Percentiles rank a stretch among this genome's conserved stretches.
Conservation (phyloP, 1,284 basidiomycete species). For the Microbotryum scabiosae region DNA sequence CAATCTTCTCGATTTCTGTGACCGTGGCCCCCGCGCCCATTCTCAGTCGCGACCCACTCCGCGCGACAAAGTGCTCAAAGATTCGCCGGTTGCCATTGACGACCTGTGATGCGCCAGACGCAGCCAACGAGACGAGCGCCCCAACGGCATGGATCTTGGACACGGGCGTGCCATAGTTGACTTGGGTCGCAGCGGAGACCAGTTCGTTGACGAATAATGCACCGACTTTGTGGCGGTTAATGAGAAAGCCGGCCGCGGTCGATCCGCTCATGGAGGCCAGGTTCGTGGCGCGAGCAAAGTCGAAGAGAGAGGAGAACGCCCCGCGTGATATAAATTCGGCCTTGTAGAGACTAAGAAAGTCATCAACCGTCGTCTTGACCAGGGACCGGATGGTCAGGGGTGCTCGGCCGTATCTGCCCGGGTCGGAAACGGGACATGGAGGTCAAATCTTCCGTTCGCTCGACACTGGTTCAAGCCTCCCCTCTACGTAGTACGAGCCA, state of each 20-base stretch:
- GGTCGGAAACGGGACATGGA: constrained; percentile 41
- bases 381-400: constrained; percentile 54
- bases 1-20: constrained; percentile 43
- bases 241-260: constrained; percentile 56
- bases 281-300: constrained; percentile 50
- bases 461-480: neutral
- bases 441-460: neutral
- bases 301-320: constrained; percentile 55
- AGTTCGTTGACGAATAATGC: constrained; percentile 60
- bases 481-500: constrained; percentile 16
- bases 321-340: constrained; percentile 47
- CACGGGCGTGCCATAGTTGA: constrained; percentile 77
- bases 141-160: constrained; percentile 71
- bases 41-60: constrained; percentile 48
- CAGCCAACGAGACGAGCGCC: constrained; percentile 63
- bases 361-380: constrained; percentile 52
- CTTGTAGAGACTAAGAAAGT: constrained; percentile 55
- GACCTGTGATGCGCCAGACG: constrained; percentile 59
- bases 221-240: constrained; percentile 49
- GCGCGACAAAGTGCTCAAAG: constrained; percentile 69
- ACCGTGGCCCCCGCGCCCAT: constrained; percentile 46
- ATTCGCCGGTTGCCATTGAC: constrained; percentile 75
- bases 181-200: constrained; percentile 71
- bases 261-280: constrained; percentile 47
- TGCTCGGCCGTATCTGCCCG: constrained; percentile 67